Evolutionary conservation across 768 basidiomycete genomes (phyloP).

Genomic region (Cystofilobasidium macerans): DNA sequence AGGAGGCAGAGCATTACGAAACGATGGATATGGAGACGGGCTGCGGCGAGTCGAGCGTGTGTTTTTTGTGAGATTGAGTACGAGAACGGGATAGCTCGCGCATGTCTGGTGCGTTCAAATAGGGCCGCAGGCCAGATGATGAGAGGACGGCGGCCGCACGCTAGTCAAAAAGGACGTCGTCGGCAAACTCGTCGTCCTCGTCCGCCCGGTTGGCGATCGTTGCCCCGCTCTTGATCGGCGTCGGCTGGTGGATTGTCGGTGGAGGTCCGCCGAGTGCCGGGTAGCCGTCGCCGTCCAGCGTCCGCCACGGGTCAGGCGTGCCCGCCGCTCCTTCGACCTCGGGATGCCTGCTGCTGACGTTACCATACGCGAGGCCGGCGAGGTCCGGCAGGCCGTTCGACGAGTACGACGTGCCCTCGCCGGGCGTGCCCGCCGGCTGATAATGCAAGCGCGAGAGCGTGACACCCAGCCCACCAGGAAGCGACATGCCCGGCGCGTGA

Average conservation of each 20-base stretch:
- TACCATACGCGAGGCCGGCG: neutral
- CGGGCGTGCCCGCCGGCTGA: neutral
- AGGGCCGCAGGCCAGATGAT: too few species aligned
- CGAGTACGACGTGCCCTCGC: neutral
- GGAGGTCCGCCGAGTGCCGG: slow-evolving; percentile 28
- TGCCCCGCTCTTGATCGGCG: neutral
- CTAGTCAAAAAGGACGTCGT: slow-evolving; percentile 10
- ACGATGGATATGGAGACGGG: too few species aligned
- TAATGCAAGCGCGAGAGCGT: slow-evolving; percentile 3
- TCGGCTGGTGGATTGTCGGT: slow-evolving; percentile 8
- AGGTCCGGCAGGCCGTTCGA: neutral
- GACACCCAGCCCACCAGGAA: slow-evolving; percentile 10
- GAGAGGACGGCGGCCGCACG: too few species aligned
- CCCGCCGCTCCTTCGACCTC: too few species aligned
- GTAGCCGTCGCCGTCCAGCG: slow-evolving; percentile 48
- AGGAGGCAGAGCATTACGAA: too few species aligned
- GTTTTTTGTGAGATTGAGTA: too few species aligned
- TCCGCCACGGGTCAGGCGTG: slow-evolving; percentile 40
- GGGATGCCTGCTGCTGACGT: neutral
- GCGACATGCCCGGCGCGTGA: slow-evolving; percentile 15
- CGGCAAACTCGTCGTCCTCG: slow-evolving; percentile 17
- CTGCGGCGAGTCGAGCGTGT: too few species aligned
- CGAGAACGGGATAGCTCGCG: too few species aligned
- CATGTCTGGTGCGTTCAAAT: too few species aligned
- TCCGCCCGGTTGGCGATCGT: neutral